phyloP scores from a whole-genome alignment of 2,329 filamentous ascomycete genomes.

The Furcasterigmium furcatum region DNA sequence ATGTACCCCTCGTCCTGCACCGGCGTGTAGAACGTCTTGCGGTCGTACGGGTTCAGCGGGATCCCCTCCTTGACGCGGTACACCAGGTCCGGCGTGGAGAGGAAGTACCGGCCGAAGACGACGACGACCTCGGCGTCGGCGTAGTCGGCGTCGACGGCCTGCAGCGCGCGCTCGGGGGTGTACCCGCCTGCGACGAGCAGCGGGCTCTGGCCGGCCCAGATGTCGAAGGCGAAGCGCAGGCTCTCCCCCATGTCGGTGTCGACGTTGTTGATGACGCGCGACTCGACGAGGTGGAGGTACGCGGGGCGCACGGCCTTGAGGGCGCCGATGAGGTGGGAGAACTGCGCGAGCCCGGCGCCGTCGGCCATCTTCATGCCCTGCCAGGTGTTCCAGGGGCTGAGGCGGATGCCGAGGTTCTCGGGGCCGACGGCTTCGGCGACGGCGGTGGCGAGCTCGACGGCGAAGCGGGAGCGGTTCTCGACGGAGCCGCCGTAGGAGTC shows the following conservation, averaged over 20 bases:
- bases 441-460: constrained; percentile 43
- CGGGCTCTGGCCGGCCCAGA: constrained; percentile 23
- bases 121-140: constrained; percentile 25
- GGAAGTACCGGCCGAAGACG: constrained; percentile 26
- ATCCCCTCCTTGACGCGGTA: constrained; percentile 21
- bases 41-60: constrained; percentile 18
- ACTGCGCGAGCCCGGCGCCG: constrained; percentile 53
- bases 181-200: constrained; percentile 32
- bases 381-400: constrained; percentile 59
- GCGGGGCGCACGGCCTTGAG: constrained; percentile 51
- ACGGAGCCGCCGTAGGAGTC: constrained; percentile 51
- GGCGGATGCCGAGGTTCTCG: constrained; percentile 50
- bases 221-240: constrained; percentile 27
- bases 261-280: constrained; percentile 41
- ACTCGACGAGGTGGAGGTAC: constrained; percentile 61
- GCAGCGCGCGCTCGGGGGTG: constrained; percentile 15
- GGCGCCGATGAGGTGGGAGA: constrained; percentile 50
- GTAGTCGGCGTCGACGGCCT: constrained; percentile 23
- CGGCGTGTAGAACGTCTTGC: constrained; percentile 20
- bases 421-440: constrained; percentile 40
- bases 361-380: constrained; percentile 63
- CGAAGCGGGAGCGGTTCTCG: constrained; percentile 48
- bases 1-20: constrained; percentile 16
- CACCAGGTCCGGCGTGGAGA: constrained; percentile 25
- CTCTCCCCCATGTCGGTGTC: constrained; percentile 31